Base-by-base conservation (phyloP, 2,329 filamentous ascomycete genomes). In the Fusarium nanum region DNA sequence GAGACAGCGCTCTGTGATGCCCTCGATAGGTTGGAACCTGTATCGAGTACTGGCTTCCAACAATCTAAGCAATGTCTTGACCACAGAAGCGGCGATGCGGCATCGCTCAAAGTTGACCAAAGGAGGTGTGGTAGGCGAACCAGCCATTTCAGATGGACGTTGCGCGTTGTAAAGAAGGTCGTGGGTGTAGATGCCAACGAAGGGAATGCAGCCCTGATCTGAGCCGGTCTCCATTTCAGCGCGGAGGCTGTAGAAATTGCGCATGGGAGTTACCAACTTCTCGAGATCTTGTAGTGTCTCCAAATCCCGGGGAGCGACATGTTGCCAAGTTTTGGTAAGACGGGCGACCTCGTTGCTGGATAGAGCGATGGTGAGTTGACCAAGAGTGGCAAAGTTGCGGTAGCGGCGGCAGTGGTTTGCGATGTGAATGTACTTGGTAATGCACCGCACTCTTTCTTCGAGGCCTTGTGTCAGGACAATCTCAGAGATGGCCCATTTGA, bases 41-140 rank as follows among this genome's bases (percentile, higher is more conserved):
- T 95, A 96, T 59, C 89, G 86, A 23, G 90, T 88, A 77, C 92
- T 94, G 2, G 92, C 91, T 79, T 96, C 93, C 12, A 96, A 83
- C n/a, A 96, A 83, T 23, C 93, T 86, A 42, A 95, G 82, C 41
- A 96, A 82, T 50, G 91, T 93, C 83, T 96, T 96, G 70, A 95
- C 90, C 41, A 94, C 91, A 2, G 87, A 86, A 6, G 93, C 93
- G 27, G 91, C 90, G 32, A 89, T 91, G 64, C 93, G 91, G 73
- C 92, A 93, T 61, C 92, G 87, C 81, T 95, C 92, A 81, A 96
- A 96, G 78, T 96, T 96, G 73, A 96, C 87, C 46, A 96, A 83
- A 16, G 90, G 89, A 65, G 92, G 87, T 7, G 88, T 88, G 0
- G 83, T 87, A 22, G 89, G 89, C 6, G 88, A 91, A 73, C 86